Evolutionary conservation across 2,329 filamentous ascomycete genomes (phyloP).

Genomic region (Cytospora schulzeri): DNA sequence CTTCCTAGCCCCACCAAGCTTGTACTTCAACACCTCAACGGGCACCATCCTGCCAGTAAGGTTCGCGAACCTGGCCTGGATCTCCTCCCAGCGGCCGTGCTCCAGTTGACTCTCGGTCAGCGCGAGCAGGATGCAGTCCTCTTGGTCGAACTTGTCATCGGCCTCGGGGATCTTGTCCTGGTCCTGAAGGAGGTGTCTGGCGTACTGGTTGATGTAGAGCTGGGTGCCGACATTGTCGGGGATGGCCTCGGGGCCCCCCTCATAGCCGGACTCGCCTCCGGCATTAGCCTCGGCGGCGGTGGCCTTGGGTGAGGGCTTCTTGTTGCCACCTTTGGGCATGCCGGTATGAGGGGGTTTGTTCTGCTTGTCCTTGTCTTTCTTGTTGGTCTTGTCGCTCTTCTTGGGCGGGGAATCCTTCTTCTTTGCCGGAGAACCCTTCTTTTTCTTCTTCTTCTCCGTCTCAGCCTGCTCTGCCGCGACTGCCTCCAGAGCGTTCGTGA

Average conservation of each 20-base stretch:
- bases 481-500: constrained; percentile 8
- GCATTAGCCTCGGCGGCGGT: constrained; percentile 28
- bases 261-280: constrained; percentile 35
- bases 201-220: constrained; percentile 24
- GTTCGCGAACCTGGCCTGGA: constrained; percentile 49
- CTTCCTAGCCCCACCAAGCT: constrained; percentile 38
- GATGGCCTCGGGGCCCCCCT: constrained; percentile 31
- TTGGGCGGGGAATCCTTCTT: constrained; percentile 14
- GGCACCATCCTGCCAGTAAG: constrained; percentile 46
- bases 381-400: constrained; percentile 17
- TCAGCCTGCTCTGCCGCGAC: constrained; percentile 17
- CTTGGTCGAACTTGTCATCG: constrained; percentile 24
- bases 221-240: constrained; percentile 14
- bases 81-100: constrained; percentile 42
- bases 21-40: constrained; percentile 40
- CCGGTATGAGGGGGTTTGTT: not conserved
- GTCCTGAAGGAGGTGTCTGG: not conserved
- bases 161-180: constrained; percentile 16
- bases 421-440: constrained; percentile 8
- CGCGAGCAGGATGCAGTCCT: constrained; percentile 37
- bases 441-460: not conserved
- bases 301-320: constrained; percentile 18
- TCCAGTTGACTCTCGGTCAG: constrained; percentile 39
- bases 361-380: constrained; percentile 5
- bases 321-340: constrained; percentile 29